phyloP scores from a whole-genome alignment of 2,329 filamentous ascomycete species.

The Curvularia spicifera region DNA sequence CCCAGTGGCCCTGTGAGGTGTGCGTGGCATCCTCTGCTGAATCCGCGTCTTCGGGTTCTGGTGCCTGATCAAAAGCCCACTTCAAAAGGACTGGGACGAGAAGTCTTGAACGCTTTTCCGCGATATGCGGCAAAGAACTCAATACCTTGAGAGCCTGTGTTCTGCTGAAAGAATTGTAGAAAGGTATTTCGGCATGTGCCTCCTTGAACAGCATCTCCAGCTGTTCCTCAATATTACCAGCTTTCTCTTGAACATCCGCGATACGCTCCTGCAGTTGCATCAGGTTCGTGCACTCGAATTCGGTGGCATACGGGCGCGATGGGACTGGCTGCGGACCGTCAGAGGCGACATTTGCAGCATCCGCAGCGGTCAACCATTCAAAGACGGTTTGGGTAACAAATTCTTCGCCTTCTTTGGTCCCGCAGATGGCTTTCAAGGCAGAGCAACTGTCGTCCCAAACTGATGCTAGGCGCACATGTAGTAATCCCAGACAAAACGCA shows the following conservation, averaged over 20 bases:
- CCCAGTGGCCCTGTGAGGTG: slow-evolving; percentile 60
- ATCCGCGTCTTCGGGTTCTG: slow-evolving; percentile 6
- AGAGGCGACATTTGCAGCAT: slow-evolving; percentile 16
- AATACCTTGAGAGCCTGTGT: slow-evolving; percentile 82
- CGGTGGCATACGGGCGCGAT: slow-evolving; percentile 58
- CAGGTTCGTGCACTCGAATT: slow-evolving; percentile 87
- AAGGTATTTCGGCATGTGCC: slow-evolving; percentile 63
- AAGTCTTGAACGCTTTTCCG: slow-evolving; percentile 83
- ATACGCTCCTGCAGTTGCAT: slow-evolving; percentile 54
- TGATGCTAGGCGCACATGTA: slow-evolving; percentile 83
- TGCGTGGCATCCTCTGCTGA: slow-evolving; percentile 16
- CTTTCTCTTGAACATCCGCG: slow-evolving; percentile 20
- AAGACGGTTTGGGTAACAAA: slow-evolving; percentile 75
- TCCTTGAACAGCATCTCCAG: slow-evolving; percentile 70
- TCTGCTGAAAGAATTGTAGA: slow-evolving; percentile 65
- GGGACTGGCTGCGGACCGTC: slow-evolving; percentile 15
- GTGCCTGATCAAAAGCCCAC: slow-evolving; percentile 63
- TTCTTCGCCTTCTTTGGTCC: slow-evolving; percentile 74
- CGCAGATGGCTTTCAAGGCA: slow-evolving; percentile 75
- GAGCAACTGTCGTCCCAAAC: slow-evolving; percentile 85
- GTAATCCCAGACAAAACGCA: slow-evolving; percentile 83
- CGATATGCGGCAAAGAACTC: slow-evolving; percentile 72
- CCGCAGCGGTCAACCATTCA: slow-evolving; percentile 67
- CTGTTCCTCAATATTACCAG: slow-evolving; percentile 51
- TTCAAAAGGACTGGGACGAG: slow-evolving; percentile 85